Conservation (phyloP, 106 monocot species). For the Dioscorea zingiberensis region DNA sequence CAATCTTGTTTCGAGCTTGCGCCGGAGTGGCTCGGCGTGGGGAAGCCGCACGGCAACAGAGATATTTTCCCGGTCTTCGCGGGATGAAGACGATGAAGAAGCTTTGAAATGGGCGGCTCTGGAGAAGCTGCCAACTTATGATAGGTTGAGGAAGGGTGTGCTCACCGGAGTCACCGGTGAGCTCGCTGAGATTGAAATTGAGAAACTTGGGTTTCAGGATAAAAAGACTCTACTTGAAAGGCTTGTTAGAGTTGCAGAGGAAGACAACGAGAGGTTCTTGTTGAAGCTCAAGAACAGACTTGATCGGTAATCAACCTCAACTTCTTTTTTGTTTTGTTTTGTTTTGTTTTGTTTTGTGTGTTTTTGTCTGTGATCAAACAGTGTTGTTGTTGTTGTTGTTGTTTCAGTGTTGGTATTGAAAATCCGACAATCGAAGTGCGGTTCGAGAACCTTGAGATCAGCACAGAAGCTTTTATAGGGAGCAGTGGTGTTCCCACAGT, state of each 20-base stretch:
- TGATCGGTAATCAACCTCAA: no score
- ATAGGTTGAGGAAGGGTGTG: no score
- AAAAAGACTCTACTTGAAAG: no score
- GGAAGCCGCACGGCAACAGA: background rate
- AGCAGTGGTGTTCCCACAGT: constrained; percentile 35
- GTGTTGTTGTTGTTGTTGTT: background rate
- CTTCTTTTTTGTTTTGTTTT: no score
- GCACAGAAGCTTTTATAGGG: constrained; percentile 35
- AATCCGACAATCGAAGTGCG: constrained; percentile 55
- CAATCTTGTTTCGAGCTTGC: constrained; percentile 1
- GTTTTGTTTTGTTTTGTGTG: no score
- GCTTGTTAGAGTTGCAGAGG: no score
- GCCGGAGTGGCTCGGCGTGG: constrained; percentile 5
- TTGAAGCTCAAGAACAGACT: no score
- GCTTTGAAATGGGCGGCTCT: constrained; percentile 5
- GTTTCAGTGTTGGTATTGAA: constrained; percentile 51
- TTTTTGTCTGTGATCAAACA: no score
- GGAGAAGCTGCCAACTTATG: background rate
- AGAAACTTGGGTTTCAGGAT: no score
- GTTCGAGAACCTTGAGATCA: constrained; percentile 36
- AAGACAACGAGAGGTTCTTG: no score
- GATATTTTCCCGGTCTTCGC: background rate
- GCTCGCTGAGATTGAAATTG: no score
- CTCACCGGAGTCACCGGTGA: no score
- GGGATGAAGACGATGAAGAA: constrained; percentile 3